Percentiles rank a stretch among this genome's conserved stretches.
Conservation (phyloP, 2,329 filamentous ascomycete genomes). For the Tolypocladium paradoxum region DNA sequence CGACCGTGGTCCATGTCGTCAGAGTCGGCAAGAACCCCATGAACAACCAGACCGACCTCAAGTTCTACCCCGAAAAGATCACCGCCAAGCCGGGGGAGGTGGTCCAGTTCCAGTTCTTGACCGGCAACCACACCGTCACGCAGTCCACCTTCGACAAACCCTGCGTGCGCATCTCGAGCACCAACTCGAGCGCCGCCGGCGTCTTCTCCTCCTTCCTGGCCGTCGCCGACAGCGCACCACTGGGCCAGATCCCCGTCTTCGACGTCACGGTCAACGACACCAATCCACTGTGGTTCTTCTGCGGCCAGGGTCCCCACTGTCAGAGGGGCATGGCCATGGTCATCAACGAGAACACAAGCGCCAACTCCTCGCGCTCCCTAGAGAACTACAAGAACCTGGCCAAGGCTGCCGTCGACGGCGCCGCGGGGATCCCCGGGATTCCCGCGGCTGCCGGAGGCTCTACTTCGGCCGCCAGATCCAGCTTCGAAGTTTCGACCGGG, state of each 20-base stretch:
- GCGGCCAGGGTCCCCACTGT: constrained; percentile 64
- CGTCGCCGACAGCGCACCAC: constrained; percentile 39
- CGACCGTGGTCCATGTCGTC: constrained; percentile 47
- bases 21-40: constrained; percentile 45
- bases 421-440: constrained; percentile 12
- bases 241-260: constrained; percentile 52
- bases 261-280: constrained; percentile 59
- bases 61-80: constrained; percentile 57
- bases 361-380: constrained; percentile 43
- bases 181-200: constrained; percentile 41
- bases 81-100: constrained; percentile 50
- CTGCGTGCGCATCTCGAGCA: constrained; percentile 49
- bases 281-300: constrained; percentile 71
- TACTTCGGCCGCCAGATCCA: constrained; percentile 13
- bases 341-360: constrained; percentile 54
- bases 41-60: constrained; percentile 39
- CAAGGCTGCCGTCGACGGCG: constrained; percentile 11
- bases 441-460: too few species aligned
- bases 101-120: constrained; percentile 57
- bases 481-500: constrained; percentile 28
- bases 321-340: constrained; percentile 66
- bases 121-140: constrained; percentile 67
- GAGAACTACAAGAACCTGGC: constrained; percentile 34
- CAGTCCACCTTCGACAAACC: constrained; percentile 66
- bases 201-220: constrained; percentile 61